Evolutionary conservation across 1,284 basidiomycete genomes (phyloP).

Genomic region (Pyrrhoderma lamaoense): DNA sequence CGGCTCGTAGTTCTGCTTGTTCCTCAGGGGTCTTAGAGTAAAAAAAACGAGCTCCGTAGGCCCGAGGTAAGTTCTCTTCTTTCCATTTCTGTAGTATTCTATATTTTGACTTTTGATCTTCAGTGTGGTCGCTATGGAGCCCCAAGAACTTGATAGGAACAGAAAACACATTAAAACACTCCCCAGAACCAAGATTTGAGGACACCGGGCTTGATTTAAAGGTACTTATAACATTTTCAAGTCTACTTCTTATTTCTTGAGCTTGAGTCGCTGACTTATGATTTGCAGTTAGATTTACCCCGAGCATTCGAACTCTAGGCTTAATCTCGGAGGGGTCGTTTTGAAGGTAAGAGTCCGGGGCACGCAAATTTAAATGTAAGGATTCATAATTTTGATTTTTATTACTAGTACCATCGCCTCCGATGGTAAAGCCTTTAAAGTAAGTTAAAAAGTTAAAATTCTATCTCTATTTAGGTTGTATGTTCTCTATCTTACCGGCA

Average conservation of each 20-base stretch:
- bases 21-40: neutral
- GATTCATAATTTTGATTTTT: constrained; percentile 12
- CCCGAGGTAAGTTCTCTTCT: neutral
- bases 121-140: constrained; percentile 9
- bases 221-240: neutral
- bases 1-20: neutral
- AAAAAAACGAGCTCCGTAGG: neutral
- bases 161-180: neutral
- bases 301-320: constrained; percentile 4
- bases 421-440: constrained; percentile 14
- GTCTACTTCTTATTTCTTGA: neutral
- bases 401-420: constrained; percentile 17
- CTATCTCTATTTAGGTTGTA: neutral
- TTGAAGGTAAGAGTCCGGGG: neutral
- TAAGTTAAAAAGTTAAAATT: neutral
- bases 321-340: neutral
- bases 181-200: neutral
- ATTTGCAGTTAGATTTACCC: constrained; percentile 2
- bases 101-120: constrained; percentile 10
- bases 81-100: neutral
- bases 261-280: constrained; percentile 9
- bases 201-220: constrained; percentile 5
- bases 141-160: constrained; percentile 1
- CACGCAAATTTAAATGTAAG: constrained; percentile 1
- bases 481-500: neutral